Evolutionary conservation across 345 rosid species (phyloP), one percentile per base, ranked within the genome.

Genomic region (Arabidopsis suecica): DNA sequence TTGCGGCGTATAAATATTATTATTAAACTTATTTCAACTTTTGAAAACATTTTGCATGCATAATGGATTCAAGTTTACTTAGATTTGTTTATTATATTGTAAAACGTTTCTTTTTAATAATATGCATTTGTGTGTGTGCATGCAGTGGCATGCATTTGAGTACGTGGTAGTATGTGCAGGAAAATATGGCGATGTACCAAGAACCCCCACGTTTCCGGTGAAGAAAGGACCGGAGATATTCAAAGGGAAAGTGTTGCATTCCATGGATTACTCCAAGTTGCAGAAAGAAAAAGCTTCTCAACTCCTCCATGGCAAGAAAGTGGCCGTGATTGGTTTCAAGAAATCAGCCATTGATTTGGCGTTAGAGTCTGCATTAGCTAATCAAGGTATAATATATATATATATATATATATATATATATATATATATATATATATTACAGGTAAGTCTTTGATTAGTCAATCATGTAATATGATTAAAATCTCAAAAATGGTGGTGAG

Each of bases 271-370:
- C 18, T 16, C 18, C 18, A 16, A 16, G 18, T 16, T 16, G 18
- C 18, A 16, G 18, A 16, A 16, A 16, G 18, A 16, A 16, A 16
- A 16, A 16, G 18, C 18, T 16, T 16, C 18, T 16, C 18, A 16
- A 16, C 18, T 16, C 18, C 18, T 16, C 18, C 18, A 16, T 16
- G 18, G 18, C 18, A 16, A 16, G 18, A 16, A 16, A 16, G 18
- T 16, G 18, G 18, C 18, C 18, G 18, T 16, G 18, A 16, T 16
- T 16, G 18, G 18, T 16, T 16, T 16, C 18, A 93, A 83, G 71
- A 93, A 93, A 82, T 93, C 98, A 1, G 98, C 84, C 64, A 93
- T 91, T 32, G 98, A 91, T 85, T 84, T 93, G 77, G 97, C 98
- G 53, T 48, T 86, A 79, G 98, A 93, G 77, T 87, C 97, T 54